Percentiles rank a stretch among this genome's conserved stretches.
Conservation (phyloP, 2,329 filamentous ascomycete species). For the Dactylonectria macrodidyma region DNA sequence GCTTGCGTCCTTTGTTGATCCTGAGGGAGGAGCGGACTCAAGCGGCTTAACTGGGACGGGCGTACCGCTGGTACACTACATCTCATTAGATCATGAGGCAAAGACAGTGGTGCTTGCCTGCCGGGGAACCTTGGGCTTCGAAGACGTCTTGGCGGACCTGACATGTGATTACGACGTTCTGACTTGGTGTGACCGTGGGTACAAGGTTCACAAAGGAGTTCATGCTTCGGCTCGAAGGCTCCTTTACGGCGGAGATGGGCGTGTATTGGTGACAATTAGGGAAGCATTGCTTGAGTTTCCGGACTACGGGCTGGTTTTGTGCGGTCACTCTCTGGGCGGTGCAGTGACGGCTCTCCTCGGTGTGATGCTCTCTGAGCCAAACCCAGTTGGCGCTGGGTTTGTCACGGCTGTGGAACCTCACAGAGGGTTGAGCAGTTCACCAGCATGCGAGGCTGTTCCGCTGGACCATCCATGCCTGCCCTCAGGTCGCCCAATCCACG, state of each 20-base stretch:
- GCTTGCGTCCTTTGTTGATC: slow-evolving; percentile 79
- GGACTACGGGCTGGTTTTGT: slow-evolving; percentile 79
- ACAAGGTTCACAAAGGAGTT: slow-evolving; percentile 82
- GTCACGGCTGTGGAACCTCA: slow-evolving; percentile 71
- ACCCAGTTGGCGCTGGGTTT: slow-evolving; percentile 69
- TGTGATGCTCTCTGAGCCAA: slow-evolving; percentile 78
- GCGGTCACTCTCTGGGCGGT: slow-evolving; percentile 78
- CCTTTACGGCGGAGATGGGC: slow-evolving; percentile 76
- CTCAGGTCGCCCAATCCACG: slow-evolving; percentile 79
- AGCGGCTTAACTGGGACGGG: slow-evolving; percentile 76
- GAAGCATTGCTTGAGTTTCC: slow-evolving; percentile 76
- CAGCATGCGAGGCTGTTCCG: slow-evolving; percentile 45
- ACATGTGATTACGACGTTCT: slow-evolving; percentile 81
- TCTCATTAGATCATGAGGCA: slow-evolving; percentile 79
- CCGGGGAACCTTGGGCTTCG: slow-evolving; percentile 80
- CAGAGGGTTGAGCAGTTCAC: slow-evolving; percentile 56
- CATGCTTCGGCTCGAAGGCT: slow-evolving; percentile 79
- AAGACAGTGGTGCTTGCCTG: slow-evolving; percentile 82
- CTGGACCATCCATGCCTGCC: slow-evolving; percentile 68
- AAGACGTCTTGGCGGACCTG: slow-evolving; percentile 81
- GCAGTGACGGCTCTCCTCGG: slow-evolving; percentile 79
- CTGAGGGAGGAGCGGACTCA: slow-evolving; percentile 76
- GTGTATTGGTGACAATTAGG: slow-evolving; percentile 76
- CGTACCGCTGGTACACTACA: slow-evolving; percentile 80
- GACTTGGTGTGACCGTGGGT: slow-evolving; percentile 73